These are phyloP conservation scores for Cladosporium sp. DNA, from an alignment of 2,329 filamentous ascomycete species.

Conservation along the genomic window DNA sequence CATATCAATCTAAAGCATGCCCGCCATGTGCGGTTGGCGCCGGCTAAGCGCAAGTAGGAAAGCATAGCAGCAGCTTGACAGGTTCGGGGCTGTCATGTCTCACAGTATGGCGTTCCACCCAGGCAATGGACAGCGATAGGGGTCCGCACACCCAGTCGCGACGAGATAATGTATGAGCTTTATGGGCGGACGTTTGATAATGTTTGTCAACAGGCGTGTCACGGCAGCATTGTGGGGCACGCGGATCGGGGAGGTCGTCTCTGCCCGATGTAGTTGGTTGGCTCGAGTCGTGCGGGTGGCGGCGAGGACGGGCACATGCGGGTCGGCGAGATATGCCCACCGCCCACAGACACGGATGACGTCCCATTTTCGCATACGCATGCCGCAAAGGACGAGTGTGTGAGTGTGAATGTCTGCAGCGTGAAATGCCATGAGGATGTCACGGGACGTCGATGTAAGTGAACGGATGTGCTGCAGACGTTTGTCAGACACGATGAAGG, in stretches of 20 bases:
- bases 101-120: neutral
- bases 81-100: neutral
- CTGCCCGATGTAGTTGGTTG: neutral
- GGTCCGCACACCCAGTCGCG: neutral
- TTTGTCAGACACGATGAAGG: too few relatives aligned
- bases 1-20: conserved; percentile 10
- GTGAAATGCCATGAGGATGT: too few relatives aligned
- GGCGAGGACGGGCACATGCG: neutral
- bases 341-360: neutral
- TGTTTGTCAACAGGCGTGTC: conserved; percentile 1
- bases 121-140: neutral
- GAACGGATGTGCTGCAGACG: too few relatives aligned
- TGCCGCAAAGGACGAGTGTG: neutral
- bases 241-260: neutral
- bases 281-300: neutral
- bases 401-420: neutral
- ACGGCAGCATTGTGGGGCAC: neutral
- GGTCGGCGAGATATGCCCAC: neutral
- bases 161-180: neutral
- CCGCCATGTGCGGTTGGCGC: conserved; percentile 7
- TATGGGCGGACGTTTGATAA: neutral
- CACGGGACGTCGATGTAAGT: too few relatives aligned
- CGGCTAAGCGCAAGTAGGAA: conserved; percentile 1
- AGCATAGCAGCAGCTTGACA: neutral
- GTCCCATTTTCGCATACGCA: neutral